Conservation (phyloP, 148 eudicot species). For the Cornus controversa region DNA sequence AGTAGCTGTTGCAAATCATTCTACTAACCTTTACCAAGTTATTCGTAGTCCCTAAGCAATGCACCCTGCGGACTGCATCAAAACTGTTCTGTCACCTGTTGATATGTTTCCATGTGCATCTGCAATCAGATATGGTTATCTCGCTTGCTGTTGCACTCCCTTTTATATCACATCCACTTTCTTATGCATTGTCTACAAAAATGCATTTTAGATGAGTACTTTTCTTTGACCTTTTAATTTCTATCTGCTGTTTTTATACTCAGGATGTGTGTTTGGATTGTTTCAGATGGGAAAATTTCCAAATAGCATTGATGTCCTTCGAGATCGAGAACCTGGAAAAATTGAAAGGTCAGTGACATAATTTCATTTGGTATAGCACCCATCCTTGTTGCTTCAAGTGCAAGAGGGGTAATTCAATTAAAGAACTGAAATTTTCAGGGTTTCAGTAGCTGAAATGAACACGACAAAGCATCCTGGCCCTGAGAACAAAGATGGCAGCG, state of each 20-base stretch:
- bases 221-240: background rate
- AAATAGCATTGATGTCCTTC: constrained; percentile 26
- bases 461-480: constrained; percentile 27
- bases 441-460: constrained; percentile 21
- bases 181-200: background rate
- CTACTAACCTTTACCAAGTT: too few relatives aligned
- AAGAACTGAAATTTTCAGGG: background rate
- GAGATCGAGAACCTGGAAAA: constrained; percentile 30
- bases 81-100: too few relatives aligned
- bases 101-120: background rate
- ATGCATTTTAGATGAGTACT: background rate
- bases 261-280: background rate
- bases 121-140: background rate
- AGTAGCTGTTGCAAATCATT: too few relatives aligned
- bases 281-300: constrained; percentile 31
- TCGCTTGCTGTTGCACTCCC: background rate
- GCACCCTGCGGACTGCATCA: too few relatives aligned
- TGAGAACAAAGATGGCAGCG: constrained; percentile 43
- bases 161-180: too few relatives aligned
- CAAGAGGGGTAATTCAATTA: background rate
- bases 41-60: too few relatives aligned
- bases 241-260: background rate
- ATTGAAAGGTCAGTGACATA: constrained; percentile 29
- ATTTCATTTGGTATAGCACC: background rate
- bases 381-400: background rate